phyloP scores from a whole-genome alignment of 257 asterid species.

The Ilex asprella region DNA sequence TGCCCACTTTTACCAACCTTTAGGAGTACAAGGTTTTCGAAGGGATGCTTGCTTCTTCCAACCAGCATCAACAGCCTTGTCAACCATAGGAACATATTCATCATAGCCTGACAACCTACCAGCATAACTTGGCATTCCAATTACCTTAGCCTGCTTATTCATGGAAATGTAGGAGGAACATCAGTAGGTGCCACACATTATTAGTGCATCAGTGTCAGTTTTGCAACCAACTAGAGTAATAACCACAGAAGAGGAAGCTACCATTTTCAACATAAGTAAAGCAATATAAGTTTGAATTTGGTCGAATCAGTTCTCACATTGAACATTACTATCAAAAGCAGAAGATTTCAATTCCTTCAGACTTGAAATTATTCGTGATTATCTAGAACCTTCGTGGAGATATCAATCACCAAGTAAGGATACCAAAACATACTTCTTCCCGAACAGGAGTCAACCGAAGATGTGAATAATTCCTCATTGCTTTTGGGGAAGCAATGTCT shows the following conservation, averaged over 20 bases:
- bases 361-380: too few relatives aligned
- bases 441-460: constrained; percentile 96
- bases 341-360: too few relatives aligned
- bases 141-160: constrained; percentile 61
- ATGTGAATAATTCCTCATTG: constrained; percentile 72
- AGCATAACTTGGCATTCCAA: constrained; percentile 47
- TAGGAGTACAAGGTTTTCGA: constrained; percentile 40
- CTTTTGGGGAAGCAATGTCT: constrained; percentile 93
- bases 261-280: too few relatives aligned
- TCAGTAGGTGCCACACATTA: too few relatives aligned
- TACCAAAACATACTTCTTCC: constrained; percentile 65
- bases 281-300: too few relatives aligned
- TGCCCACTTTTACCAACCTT: constrained; percentile 40
- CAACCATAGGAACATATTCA: constrained; percentile 99
- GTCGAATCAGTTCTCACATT: too few relatives aligned
- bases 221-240: too few relatives aligned
- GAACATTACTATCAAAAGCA: neutral
- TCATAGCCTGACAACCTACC: constrained; percentile 69
- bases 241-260: too few relatives aligned
- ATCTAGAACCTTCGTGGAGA: too few relatives aligned
- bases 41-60: constrained; percentile 65
- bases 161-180: neutral
- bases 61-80: constrained; percentile 90
- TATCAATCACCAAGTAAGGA: neutral
- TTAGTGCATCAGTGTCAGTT: too few relatives aligned